phyloP scores from a whole-genome alignment of 108 stramenopile genomes.

The Skeletonema menzelii region DNA sequence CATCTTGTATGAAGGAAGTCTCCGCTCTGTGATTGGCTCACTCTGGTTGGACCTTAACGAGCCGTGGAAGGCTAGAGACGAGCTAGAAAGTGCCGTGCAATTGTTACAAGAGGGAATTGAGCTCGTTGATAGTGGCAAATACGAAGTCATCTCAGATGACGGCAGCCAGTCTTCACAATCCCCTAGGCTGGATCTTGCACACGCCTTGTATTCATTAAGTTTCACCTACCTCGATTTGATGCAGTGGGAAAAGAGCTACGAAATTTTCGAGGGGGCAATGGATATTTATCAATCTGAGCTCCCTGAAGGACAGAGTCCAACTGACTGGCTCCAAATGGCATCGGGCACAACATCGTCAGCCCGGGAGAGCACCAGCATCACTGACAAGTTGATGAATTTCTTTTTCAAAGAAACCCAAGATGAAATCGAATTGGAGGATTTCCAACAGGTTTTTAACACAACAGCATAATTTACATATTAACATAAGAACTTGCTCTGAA shows the following conservation, averaged over 20 bases:
- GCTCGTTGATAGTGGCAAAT: not conserved
- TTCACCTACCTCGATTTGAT: conserved; percentile 16
- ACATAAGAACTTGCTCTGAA: too few relatives aligned
- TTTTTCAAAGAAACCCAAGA: not conserved
- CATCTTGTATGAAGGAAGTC: conserved; percentile 12
- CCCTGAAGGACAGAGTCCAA: conserved; percentile 7
- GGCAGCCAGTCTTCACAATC: not conserved
- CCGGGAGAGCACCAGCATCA: not conserved
- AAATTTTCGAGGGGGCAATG: conserved; percentile 11
- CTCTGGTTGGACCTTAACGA: not conserved
- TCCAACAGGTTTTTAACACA: not conserved
- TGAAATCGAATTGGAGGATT: not conserved
- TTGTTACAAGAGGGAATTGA: conserved; percentile 5
- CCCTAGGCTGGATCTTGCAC: conserved; percentile 9
- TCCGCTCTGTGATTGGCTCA: conserved; percentile 9
- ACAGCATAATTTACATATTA: not conserved
- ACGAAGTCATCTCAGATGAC: not conserved
- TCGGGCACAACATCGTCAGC: not conserved
- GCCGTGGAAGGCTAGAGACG: conserved; percentile 2
- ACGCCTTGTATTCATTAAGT: conserved; percentile 11
- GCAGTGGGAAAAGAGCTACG: conserved; percentile 10
- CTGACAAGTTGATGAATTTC: not conserved
- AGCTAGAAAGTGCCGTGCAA: not conserved
- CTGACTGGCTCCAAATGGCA: not conserved
- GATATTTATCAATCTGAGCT: conserved; percentile 8